Evolutionary conservation across 345 rosid species (phyloP), one percentile per base, ranked within the genome.

Genomic region (Xanthoceras sorbifolium): DNA sequence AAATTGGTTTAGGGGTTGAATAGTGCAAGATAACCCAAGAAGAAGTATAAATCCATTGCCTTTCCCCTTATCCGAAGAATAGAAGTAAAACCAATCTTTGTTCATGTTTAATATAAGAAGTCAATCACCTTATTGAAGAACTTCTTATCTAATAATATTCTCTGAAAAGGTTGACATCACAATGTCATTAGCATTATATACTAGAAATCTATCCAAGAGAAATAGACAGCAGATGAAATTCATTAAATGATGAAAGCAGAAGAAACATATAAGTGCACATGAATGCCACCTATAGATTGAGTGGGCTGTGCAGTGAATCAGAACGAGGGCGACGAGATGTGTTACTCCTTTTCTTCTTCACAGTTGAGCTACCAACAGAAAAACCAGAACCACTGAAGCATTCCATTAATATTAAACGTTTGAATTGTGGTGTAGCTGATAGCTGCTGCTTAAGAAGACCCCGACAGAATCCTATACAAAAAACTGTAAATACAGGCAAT

Each of bases 321-420:
- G 77, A 18, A 59, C 89, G 89, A 0, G 89, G 90, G 67, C 89
- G 82, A 60, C 91, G 86, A 72, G 85, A 75, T 14, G 74, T 40
- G 80, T 69, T 62, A 77, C 86, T 90, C 75, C 97, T 84, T 80
- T 82, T 92, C 88, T 79, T 92, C 79, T 79, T 88, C 23, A 67
- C 69, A 10, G 84, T 32, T 64, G 82, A 71, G 20, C 82, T 84
- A 80, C 76, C 66, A 66, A 70, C 67, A 66, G 88, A 57, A 72
- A 84, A 80, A 63, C 52, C 73, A 44, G 79, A 63, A 34, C 60
- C 78, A 67, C 83, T 80, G 61, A 77, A 76, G 46, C 75, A 81
- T 63, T 87, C 93, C 97, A 92, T 92, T 8, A 29, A 25, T 26
- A n/a, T 9, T 34, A 67, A 46, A 40, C n/a, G 26, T 18, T 71